Base-by-base conservation (phyloP, 768 basidiomycete species). In the Chalciporus chontae region DNA sequence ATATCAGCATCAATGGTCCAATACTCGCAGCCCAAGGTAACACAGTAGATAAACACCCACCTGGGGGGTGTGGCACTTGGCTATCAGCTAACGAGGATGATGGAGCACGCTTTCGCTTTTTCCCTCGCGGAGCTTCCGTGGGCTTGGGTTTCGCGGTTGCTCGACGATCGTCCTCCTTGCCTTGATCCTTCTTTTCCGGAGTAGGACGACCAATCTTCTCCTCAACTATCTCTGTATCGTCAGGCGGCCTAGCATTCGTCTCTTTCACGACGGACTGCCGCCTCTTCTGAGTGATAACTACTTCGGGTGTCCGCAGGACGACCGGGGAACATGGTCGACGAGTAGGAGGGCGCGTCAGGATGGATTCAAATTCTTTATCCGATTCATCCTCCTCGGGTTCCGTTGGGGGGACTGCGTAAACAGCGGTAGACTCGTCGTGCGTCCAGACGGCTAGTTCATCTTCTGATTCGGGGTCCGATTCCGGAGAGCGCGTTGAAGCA, bases 401-500 rank as follows among this genome's bases (percentile, higher is more conserved):
- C 23, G 48, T 59, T 40, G 51, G 48, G 19, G 56, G 13, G 18
- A 69, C 49, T 40, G 58, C 61, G 37, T 71, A 68, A 24, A 79
- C 59, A 42, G 63, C 63, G 40, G 68, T 74, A 11, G 73, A 69
- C 54, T 77, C 76, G 47, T 75, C 72, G 34, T 62, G 58, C 21
- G 70, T 63, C 73, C 75, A 77, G 39, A 59, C 53, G 9, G 59
- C 71, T 8, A 78, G 67, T 56, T 80, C 79, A 49, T 80, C 79
- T 17, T 78, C 78, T n/a, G 77, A 74, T 21, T 70, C 68, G 21
- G 63, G 57, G 8, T 72, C 61, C 4, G 55, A 50, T 3, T 45
- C 54, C 27, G 21, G 39, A 14, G 13, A 42, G 23, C 40, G 39
- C 38, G 47, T 27, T 19, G 57, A 45, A 40, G 37, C 41, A 29